Conservation (phyloP, 2,329 filamentous ascomycete genomes). For the Xylaria sp. region DNA sequence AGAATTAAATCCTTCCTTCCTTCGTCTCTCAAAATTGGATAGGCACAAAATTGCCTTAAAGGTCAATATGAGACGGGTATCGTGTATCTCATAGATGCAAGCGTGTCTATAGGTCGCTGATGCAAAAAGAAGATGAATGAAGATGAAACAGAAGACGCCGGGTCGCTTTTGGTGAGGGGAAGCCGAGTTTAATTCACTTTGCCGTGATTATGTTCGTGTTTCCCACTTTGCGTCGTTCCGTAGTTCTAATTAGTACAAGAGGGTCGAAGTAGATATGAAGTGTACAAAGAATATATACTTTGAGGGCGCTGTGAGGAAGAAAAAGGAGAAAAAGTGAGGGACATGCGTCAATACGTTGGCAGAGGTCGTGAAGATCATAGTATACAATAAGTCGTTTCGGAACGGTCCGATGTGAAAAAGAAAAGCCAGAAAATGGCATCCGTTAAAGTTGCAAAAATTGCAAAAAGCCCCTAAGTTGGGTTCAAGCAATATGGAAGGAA, state of each 20-base stretch:
- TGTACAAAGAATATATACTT: constrained; percentile 17
- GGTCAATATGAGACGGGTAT: constrained; percentile 29
- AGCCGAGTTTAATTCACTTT: not conserved
- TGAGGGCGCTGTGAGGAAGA: not conserved
- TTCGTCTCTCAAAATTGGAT: constrained; percentile 13
- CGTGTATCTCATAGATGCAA: constrained; percentile 31
- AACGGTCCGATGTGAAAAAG: not conserved
- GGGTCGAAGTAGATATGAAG: not conserved
- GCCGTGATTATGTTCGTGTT: constrained; percentile 1
- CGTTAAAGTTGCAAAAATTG: not conserved
- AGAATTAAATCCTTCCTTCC: constrained; percentile 7
- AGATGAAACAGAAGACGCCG: constrained; percentile 28
- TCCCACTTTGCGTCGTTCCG: constrained; percentile 19
- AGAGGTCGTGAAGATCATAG: constrained; percentile 18
- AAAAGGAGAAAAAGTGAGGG: constrained; percentile 7
- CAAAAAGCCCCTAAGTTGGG: not conserved
- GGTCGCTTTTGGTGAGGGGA: not conserved
- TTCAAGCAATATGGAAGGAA: constrained; percentile 10
- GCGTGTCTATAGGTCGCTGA: constrained; percentile 35
- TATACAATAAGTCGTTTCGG: constrained; percentile 28
- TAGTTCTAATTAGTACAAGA: constrained; percentile 27
- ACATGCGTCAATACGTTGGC: constrained; percentile 22
- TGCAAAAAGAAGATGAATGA: constrained; percentile 22
- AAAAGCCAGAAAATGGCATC: constrained; percentile 6
- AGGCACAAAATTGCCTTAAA: constrained; percentile 21